Evolutionary conservation across 2,329 filamentous ascomycete species (phyloP), one percentile per base, ranked within the genome.

Genomic region (Ophiostoma pallidulum): DNA sequence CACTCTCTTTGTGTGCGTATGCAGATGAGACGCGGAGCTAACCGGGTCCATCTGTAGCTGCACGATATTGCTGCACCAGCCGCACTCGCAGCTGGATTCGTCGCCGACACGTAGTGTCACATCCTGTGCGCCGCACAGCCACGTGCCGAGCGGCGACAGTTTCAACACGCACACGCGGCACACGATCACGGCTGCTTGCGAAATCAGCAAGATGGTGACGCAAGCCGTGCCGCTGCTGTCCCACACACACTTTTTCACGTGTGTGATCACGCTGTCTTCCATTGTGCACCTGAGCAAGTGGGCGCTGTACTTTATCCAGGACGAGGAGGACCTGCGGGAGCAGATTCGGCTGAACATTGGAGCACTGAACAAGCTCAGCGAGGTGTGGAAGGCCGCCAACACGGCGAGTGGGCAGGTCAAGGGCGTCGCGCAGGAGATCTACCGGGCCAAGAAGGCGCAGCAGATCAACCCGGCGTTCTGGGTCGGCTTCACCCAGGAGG

Each of bases 191-290:
- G 84, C 86, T 0, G 88, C 90, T 0, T 82, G 82, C 55, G 82
- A 85, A 45, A 83, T 95, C 52, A 84, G 83, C 51, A 77, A 78
- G 54, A 73, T 90, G 55, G 78, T 88, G 41, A 83, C 84, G 1
- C 77, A 94, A 39, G 84, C 86, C 0, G 78, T 82, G 4, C 75
- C 81, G 0, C 68, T 91, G 2, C 72, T 82, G 4, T 78, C 78
- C 28, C 87, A 94, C 64, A 89, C 80, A 0, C 86, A 88, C 49
- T 90, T 91, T 65, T 89, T 92, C 66, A 86, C 83, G 29, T 92
- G 86, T 60, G 82, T 85, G 33, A 70, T 92, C 42, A 86, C 86
- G 2, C 70, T 91, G 45, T 84, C 83, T 16, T 86, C 86, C 7
- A 84, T 90, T 56, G 84, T 91, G 4, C 86, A 92, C 58, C 72